Evolutionary conservation across 768 basidiomycete species (phyloP).

Genomic region (Artomyces pyxidatus): DNA sequence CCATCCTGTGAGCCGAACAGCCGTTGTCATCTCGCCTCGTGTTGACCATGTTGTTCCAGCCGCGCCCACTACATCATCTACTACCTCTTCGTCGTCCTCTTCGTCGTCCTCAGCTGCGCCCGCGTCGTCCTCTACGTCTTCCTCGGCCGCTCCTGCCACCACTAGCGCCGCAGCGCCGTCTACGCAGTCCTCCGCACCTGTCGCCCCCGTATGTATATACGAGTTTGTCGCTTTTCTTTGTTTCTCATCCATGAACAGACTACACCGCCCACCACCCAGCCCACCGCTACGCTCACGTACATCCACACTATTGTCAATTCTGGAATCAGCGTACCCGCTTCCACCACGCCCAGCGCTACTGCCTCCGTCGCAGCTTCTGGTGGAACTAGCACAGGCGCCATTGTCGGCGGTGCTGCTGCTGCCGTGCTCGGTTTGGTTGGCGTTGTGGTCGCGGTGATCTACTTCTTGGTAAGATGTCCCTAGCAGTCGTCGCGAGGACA

Average conservation of each 20-base stretch:
- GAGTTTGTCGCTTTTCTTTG: neutral
- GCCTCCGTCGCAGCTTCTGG: neutral
- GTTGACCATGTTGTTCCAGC: neutral
- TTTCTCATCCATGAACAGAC: neutral
- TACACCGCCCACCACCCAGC: neutral
- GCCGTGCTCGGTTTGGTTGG: constrained; percentile 26
- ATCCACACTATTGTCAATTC: neutral
- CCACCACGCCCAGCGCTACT: constrained; percentile 3
- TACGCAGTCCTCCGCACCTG: neutral
- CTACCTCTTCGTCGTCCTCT: neutral
- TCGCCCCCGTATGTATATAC: neutral
- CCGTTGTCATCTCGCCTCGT: too few relatives aligned
- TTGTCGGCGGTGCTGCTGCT: constrained; percentile 29
- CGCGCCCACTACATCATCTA: neutral
- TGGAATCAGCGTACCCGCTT: neutral
- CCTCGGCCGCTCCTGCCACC: neutral
- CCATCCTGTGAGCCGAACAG: neutral
- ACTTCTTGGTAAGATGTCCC: constrained; percentile 23
- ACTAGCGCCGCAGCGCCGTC: neutral
- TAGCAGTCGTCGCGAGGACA: neutral
- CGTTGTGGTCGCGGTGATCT: constrained; percentile 24
- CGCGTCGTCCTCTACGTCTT: neutral
- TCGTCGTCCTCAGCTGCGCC: neutral
- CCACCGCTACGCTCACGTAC: neutral
- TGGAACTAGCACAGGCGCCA: constrained; percentile 18